Evolutionary conservation across 495 filamentous ascomycete genomes (phyloP).

Genomic region (Tuber melanosporum): DNA sequence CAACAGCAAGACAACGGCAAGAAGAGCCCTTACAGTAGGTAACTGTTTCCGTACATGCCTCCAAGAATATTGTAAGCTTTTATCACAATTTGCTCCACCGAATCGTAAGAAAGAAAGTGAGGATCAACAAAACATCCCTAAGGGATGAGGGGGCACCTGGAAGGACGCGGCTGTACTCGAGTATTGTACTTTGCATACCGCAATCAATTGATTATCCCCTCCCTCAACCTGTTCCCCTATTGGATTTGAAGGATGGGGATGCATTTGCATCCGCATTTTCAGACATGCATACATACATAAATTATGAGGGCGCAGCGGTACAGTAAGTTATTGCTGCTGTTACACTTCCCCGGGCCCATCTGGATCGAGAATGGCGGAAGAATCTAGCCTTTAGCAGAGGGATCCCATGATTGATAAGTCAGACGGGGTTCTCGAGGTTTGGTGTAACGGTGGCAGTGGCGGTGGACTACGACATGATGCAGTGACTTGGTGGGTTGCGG

Average conservation of each 20-base stretch:
- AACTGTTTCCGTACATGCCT: no score
- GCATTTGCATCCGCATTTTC: not conserved
- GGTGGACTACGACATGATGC: not conserved
- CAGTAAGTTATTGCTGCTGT: not conserved
- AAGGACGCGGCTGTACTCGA: no score
- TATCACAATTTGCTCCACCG: no score
- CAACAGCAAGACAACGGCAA: no score
- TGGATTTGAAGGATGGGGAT: slow-evolving; percentile 1
- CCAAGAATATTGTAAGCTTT: no score
- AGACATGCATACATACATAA: not conserved
- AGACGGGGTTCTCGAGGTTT: not conserved
- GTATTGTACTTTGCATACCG: not conserved
- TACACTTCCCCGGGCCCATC: not conserved
- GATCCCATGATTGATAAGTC: not conserved
- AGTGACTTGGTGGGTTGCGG: not conserved
- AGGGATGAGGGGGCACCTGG: no score
- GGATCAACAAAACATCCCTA: no score
- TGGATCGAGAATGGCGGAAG: not conserved
- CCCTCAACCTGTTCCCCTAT: not conserved
- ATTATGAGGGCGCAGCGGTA: not conserved
- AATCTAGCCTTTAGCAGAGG: not conserved
- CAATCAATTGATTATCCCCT: not conserved
- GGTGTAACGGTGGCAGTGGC: not conserved
- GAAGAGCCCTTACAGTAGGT: no score
- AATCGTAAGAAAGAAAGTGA: no score